Evolutionary conservation across 2,329 filamentous ascomycete species (phyloP).

Genomic region (Metarhizium humberi): DNA sequence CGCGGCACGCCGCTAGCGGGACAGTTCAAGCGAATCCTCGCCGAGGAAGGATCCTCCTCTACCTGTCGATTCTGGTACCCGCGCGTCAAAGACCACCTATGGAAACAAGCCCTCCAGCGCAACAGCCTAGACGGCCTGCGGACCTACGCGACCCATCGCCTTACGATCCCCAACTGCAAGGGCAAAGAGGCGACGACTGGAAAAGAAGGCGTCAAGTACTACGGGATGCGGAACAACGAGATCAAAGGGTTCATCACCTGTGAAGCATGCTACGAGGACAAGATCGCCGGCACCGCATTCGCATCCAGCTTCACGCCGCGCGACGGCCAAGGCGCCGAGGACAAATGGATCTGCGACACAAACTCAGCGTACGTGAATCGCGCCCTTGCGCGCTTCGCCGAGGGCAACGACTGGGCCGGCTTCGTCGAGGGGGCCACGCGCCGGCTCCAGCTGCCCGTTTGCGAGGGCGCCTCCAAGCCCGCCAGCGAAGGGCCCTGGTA

Average conservation of each 20-base stretch:
- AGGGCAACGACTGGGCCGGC: slow-evolving; percentile 18
- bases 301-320: slow-evolving; percentile 19
- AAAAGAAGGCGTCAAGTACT: slow-evolving; percentile 22
- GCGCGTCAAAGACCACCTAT: slow-evolving; percentile 24
- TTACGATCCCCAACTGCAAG: slow-evolving; percentile 19
- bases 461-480: slow-evolving; percentile 18
- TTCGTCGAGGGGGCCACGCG: slow-evolving; percentile 15
- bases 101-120: slow-evolving; percentile 19
- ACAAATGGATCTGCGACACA: slow-evolving; percentile 25
- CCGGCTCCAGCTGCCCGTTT: slow-evolving; percentile 16
- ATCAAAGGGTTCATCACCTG: slow-evolving; percentile 26
- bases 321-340: slow-evolving; percentile 14
- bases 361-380: slow-evolving; percentile 16
- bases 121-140: slow-evolving; percentile 16
- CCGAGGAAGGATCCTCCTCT: slow-evolving; percentile 19
- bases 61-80: slow-evolving; percentile 20
- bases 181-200: slow-evolving; percentile 12
- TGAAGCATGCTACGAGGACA: slow-evolving; percentile 28
- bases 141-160: slow-evolving; percentile 18
- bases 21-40: slow-evolving; percentile 19
- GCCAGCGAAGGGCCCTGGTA: slow-evolving; percentile 18
- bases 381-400: slow-evolving; percentile 10
- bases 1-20: slow-evolving; percentile 17
- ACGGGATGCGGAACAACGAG: slow-evolving; percentile 16
- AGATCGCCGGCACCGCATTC: slow-evolving; percentile 17